These are phyloP conservation scores for Fraxinus ornus DNA, from an alignment of 305 asterid species.

Conservation along the genomic window DNA sequence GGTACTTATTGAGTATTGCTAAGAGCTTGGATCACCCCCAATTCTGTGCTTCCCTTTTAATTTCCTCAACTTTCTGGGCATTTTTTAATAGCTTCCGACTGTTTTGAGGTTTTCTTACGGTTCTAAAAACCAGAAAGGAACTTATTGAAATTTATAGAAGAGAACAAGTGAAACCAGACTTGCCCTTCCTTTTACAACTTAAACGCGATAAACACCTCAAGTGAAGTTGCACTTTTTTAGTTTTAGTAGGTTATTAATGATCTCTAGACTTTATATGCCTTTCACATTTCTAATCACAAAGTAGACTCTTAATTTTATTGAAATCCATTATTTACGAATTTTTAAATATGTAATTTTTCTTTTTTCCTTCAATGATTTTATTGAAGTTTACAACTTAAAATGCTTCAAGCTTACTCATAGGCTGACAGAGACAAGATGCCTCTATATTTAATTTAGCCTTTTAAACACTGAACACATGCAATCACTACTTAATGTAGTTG, in stretches of 20 bases:
- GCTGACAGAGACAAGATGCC: neutral
- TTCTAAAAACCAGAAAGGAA: neutral
- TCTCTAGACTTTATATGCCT: neutral
- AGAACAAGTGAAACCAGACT: neutral
- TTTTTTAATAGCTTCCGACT: neutral
- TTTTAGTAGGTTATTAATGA: neutral
- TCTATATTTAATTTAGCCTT: neutral
- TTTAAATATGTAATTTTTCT: neutral
- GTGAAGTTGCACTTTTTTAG: neutral
- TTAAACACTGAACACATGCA: neutral
- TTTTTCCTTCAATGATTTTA: neutral
- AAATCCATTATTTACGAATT: neutral
- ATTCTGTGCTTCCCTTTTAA: neutral
- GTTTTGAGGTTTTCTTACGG: neutral
- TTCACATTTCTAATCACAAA: neutral
- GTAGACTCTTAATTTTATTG: neutral
- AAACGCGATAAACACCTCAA: neutral
- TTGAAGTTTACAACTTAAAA: neutral
- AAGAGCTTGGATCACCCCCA: neutral
- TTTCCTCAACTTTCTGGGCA: neutral
- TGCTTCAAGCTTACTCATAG: neutral
- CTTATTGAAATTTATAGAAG: neutral
- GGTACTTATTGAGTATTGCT: neutral
- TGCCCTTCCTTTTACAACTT: neutral
- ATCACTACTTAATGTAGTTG: slow-evolving; percentile 1